Conservation (phyloP, 2,329 filamentous ascomycete genomes). For the Didymellaceae sp. region DNA sequence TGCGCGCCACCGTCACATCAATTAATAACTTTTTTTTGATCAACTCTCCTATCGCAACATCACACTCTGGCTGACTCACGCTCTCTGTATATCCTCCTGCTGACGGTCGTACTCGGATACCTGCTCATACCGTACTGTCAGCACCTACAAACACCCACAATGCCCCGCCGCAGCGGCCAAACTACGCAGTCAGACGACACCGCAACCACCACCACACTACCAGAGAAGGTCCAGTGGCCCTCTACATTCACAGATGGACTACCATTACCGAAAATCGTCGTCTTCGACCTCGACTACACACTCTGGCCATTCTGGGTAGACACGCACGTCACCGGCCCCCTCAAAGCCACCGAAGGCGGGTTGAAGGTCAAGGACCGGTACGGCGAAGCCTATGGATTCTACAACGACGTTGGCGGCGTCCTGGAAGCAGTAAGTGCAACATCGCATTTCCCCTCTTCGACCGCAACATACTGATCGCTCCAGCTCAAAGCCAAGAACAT, state of each 20-base stretch:
- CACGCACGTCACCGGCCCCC: slow-evolving; percentile 81
- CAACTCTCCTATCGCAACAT: neutral
- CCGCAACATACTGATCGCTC: slow-evolving; percentile 14
- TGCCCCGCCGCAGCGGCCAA: slow-evolving; percentile 39
- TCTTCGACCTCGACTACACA: slow-evolving; percentile 97
- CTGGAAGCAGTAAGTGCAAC: slow-evolving; percentile 42
- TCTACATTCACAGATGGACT: slow-evolving; percentile 68
- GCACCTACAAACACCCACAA: slow-evolving; percentile 16
- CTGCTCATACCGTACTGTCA: neutral
- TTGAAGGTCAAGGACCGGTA: slow-evolving; percentile 59
- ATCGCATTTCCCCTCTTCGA: accelerated
- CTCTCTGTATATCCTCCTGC: neutral
- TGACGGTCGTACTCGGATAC: neutral
- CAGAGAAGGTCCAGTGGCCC: slow-evolving; percentile 51
- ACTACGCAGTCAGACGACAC: slow-evolving; percentile 30
- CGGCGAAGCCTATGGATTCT: slow-evolving; percentile 56
- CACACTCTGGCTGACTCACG: neutral
- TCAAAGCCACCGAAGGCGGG: slow-evolving; percentile 60
- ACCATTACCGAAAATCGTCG: slow-evolving; percentile 80
- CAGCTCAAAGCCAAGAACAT: slow-evolving; percentile 56
- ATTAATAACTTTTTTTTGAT: neutral
- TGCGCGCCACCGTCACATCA: slow-evolving; percentile 5
- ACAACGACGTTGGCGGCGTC: slow-evolving; percentile 53
- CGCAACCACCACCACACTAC: slow-evolving; percentile 44
- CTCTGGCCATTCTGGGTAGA: slow-evolving; percentile 99